Base-by-base conservation (phyloP, 306 rosid genomes). In the Alnus glutinosa region DNA sequence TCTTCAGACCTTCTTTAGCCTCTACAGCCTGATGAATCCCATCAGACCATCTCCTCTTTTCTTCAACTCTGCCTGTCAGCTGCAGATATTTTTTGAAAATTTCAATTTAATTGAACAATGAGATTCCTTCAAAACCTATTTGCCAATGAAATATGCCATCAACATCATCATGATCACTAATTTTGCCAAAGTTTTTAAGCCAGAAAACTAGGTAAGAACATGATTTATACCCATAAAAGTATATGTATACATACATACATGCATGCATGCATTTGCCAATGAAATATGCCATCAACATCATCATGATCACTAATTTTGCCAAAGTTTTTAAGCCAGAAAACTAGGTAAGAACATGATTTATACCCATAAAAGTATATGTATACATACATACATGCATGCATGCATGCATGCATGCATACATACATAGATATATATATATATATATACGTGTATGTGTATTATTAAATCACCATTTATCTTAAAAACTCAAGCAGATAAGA, bases 21-120 rank as follows among this genome's bases (percentile, higher is more conserved):
- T 95, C 98, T 72, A 91, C 98, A 80, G 98, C 98, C 86, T 95
- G 98, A 83, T 95, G 98, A 85, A 95, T 90, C 70, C 98, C 98
- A 71, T 95, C 98, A 83, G 98, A 95, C 98, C 98, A 95, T 86
- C 98, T 87, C 85, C 96, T 90, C 87, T 92, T 95, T 80, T 95
- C 98, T 85, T 95, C 98, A 70, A 92, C 97, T 88, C 98, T 91
- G 80, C 98, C 98, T 30, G 98, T 92, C 83, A 92, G 84, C 98
- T 95, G 89, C 77, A 77, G 36, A 76, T 36, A 77, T 36, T 72
- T 68, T 71, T 76, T 74, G 63, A 78, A 71, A 71, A 70, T 67
- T 77, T 52, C 82, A 55, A 49, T 49, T 66, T 78, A 71, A 62
- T 44, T 61, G 44, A 66, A 37, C 64, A 75, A 70, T 79, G 49